phyloP scores from a whole-genome alignment of 192 early-diverging fungal genomes.

The Allomyces javanicus region DNA sequence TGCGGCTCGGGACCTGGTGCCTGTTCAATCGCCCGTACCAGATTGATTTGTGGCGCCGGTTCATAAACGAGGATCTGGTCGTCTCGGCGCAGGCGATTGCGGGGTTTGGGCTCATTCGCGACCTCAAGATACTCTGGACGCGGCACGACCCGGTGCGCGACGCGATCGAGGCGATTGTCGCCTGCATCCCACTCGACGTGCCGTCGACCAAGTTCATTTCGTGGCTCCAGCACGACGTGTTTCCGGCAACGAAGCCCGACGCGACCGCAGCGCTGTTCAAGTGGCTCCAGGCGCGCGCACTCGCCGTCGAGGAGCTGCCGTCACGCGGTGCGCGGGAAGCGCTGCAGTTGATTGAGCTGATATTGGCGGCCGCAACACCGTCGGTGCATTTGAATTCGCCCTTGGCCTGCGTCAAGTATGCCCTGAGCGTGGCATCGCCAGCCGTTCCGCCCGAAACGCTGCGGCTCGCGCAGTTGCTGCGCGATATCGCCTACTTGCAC shows the following conservation, averaged over 20 bases:
- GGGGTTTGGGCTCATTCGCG: not conserved
- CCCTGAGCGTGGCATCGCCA: not conserved
- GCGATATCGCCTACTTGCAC: not conserved
- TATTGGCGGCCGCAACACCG: not conserved
- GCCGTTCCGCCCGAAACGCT: not conserved
- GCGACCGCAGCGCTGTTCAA: too few relatives aligned
- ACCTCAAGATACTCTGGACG: not conserved
- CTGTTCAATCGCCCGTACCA: not conserved
- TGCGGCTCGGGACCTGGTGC: not conserved
- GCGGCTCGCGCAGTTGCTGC: not conserved
- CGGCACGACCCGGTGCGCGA: not conserved
- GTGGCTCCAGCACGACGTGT: not conserved
- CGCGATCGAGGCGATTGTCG: not conserved
- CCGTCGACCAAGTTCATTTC: not conserved
- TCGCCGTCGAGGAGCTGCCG: not conserved
- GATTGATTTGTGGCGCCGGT: not conserved
- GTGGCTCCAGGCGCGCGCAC: not conserved
- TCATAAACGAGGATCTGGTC: not conserved
- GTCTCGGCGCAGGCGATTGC: not conserved
- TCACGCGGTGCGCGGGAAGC: not conserved
- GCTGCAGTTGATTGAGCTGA: not conserved
- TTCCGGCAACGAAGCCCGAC: too few relatives aligned
- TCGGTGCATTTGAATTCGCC: not conserved
- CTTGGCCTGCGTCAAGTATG: not conserved
- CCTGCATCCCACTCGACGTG: not conserved